Conservation (phyloP, 441 rosid species). For the Biscutella laevigata region DNA sequence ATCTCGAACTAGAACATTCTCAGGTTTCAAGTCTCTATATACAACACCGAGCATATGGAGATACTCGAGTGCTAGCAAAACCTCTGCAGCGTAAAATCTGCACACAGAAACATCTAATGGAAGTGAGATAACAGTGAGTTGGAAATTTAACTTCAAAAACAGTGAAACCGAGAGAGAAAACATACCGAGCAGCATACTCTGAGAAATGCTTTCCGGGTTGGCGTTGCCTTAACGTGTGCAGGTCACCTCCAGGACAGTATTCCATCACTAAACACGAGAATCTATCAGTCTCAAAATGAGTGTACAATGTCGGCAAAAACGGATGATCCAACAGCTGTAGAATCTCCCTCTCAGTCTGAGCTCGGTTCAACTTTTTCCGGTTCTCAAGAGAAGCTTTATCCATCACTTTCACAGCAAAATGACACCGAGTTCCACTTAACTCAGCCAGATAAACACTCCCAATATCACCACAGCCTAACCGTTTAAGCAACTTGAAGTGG, state of each 20-base stretch:
- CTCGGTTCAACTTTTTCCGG: constrained; percentile 83
- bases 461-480: constrained; percentile 95
- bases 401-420: constrained; percentile 96
- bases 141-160: neutral
- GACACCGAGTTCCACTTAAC: constrained; percentile 74
- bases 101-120: neutral
- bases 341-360: constrained; percentile 96
- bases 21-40: constrained; percentile 94
- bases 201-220: constrained; percentile 95
- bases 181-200: constrained; percentile 90
- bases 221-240: constrained; percentile 82
- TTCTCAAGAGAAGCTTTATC: constrained; percentile 93
- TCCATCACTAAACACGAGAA: constrained; percentile 96
- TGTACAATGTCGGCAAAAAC: constrained; percentile 83
- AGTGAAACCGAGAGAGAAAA: constrained; percentile 1
- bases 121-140: neutral
- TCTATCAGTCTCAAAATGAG: constrained; percentile 90
- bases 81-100: constrained; percentile 94
- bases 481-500: constrained; percentile 79
- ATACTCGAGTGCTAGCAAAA: constrained; percentile 85
- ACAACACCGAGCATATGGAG: constrained; percentile 98
- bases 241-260: constrained; percentile 94
- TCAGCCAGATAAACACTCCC: constrained; percentile 94
- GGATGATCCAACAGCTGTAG: constrained; percentile 92
- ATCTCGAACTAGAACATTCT: constrained; percentile 91